A percentile compares a stretch with the other conserved stretches of the same genome.
phyloP scores from a whole-genome alignment of 2,329 filamentous ascomycete genomes.

The Xylariaceae sp. region DNA sequence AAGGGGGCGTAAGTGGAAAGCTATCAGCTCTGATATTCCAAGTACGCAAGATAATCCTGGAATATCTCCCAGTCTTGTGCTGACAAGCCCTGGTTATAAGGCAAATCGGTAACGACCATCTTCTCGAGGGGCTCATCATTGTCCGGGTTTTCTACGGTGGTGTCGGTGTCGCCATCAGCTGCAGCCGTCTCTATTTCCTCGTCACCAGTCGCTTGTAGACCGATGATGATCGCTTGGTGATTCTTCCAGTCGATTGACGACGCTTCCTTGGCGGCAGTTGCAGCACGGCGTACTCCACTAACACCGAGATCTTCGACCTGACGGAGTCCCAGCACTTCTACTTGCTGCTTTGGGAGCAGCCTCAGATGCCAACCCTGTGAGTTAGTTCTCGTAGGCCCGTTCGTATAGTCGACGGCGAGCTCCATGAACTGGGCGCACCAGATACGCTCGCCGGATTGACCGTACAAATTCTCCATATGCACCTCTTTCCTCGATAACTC shows the following conservation, averaged over 20 bases:
- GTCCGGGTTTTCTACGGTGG: conserved; percentile 2
- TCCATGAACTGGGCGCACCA: conserved; percentile 26
- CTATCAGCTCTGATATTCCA: conserved; percentile 18
- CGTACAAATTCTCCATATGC: conserved; percentile 19
- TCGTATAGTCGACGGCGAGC: conserved; percentile 22
- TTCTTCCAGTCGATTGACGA: conserved; percentile 19
- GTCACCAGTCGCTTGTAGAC: conserved; percentile 9
- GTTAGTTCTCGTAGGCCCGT: conserved; percentile 4
- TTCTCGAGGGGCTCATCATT: conserved; percentile 10
- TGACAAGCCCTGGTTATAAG: conserved; percentile 18
- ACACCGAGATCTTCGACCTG: conserved; percentile 22
- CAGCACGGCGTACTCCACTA: conserved; percentile 14
- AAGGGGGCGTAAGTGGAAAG: too few relatives aligned
- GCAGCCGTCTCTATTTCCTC: neutral
- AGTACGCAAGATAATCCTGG: conserved; percentile 23
- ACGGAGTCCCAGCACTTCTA: conserved; percentile 13
- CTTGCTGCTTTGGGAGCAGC: conserved; percentile 11
- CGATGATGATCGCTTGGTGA: conserved; percentile 18
- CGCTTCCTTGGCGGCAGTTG: conserved; percentile 3
- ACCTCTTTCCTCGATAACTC: conserved; percentile 3
- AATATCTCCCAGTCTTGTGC: conserved; percentile 18
- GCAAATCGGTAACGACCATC: conserved; percentile 18
- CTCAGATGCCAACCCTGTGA: conserved; percentile 16
- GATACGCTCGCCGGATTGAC: conserved; percentile 14
- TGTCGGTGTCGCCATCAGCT: neutral